Conservation (phyloP, 352 stramenopile genomes). For the Phytophthora citrophthora region DNA sequence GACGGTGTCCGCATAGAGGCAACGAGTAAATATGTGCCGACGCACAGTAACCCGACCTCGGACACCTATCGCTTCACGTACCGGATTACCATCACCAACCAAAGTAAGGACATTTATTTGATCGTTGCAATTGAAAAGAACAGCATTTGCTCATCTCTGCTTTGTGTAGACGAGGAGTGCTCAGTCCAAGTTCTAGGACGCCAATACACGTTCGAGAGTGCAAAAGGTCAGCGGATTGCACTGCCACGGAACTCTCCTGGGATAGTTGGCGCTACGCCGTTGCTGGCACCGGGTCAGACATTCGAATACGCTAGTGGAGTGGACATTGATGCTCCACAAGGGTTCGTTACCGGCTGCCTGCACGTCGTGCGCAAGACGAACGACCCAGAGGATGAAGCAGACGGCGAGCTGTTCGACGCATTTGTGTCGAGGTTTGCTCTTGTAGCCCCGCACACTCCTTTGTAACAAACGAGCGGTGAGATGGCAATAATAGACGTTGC, state of each 20-base stretch:
- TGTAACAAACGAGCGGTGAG: slow-evolving; percentile 12
- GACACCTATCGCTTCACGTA: slow-evolving; percentile 81
- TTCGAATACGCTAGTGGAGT: slow-evolving; percentile 85
- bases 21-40: slow-evolving; percentile 73
- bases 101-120: slow-evolving; percentile 44
- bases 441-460: slow-evolving; percentile 29
- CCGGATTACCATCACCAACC: slow-evolving; percentile 79
- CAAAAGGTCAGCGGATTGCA: slow-evolving; percentile 61
- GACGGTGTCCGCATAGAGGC: slow-evolving; percentile 74
- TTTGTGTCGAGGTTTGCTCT: slow-evolving; percentile 74
- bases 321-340: slow-evolving; percentile 70
- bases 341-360: slow-evolving; percentile 70
- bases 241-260: slow-evolving; percentile 72
- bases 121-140: neutral
- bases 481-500: neutral
- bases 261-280: slow-evolving; percentile 69
- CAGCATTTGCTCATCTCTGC: slow-evolving; percentile 7
- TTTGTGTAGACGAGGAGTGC: slow-evolving; percentile 46
- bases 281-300: slow-evolving; percentile 69
- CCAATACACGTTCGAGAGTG: slow-evolving; percentile 82
- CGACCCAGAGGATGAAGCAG: slow-evolving; percentile 24
- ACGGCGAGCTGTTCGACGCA: slow-evolving; percentile 66
- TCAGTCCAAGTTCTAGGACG: slow-evolving; percentile 74
- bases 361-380: slow-evolving; percentile 53
- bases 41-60: slow-evolving; percentile 53